These are phyloP conservation scores for Phytophthora melonis DNA, from an alignment of 352 stramenopile genomes.

Conservation along the genomic window DNA sequence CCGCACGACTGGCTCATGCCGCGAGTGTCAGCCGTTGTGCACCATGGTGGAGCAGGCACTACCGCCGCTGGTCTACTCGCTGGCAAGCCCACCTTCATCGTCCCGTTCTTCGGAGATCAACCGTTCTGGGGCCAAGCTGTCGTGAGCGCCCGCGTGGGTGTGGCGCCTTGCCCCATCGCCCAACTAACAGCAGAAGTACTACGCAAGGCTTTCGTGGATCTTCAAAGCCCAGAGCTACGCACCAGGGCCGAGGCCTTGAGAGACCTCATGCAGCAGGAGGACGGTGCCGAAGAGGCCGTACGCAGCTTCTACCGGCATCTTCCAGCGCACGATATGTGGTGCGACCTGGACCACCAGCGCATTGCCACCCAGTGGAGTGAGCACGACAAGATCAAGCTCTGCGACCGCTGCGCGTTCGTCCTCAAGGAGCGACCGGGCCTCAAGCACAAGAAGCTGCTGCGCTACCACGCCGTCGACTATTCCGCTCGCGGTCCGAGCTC, in stretches of 20 bases:
- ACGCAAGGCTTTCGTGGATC: conserved; percentile 66
- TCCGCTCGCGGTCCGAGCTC: conserved; percentile 43
- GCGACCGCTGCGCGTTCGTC: conserved; percentile 44
- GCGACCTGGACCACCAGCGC: conserved; percentile 37
- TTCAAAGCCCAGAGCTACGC: conserved; percentile 58
- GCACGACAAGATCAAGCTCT: conserved; percentile 47
- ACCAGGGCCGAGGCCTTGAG: conserved; percentile 53
- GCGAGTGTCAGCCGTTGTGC: conserved; percentile 84
- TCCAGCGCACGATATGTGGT: conserved; percentile 88
- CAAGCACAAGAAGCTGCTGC: conserved; percentile 28
- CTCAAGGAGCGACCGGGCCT: conserved; percentile 36
- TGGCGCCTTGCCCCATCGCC: conserved; percentile 79
- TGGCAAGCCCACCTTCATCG: conserved; percentile 93
- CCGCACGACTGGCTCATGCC: conserved; percentile 93
- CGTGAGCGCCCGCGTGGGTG: conserved; percentile 75
- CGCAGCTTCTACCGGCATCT: conserved; percentile 86
- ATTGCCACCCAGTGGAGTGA: conserved; percentile 46
- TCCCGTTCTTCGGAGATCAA: conserved; percentile 96
- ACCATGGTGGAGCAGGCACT: conserved; percentile 85
- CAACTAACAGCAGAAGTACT: conserved; percentile 85
- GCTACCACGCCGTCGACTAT: conserved; percentile 52
- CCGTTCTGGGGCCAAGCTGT: conserved; percentile 94
- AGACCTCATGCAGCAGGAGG: conserved; percentile 74
- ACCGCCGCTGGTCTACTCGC: conserved; percentile 89
- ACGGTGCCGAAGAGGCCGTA: conserved; percentile 84